Evolutionary conservation across 352 stramenopile genomes (phyloP).

Genomic region (Phytopythium oedochilum): DNA sequence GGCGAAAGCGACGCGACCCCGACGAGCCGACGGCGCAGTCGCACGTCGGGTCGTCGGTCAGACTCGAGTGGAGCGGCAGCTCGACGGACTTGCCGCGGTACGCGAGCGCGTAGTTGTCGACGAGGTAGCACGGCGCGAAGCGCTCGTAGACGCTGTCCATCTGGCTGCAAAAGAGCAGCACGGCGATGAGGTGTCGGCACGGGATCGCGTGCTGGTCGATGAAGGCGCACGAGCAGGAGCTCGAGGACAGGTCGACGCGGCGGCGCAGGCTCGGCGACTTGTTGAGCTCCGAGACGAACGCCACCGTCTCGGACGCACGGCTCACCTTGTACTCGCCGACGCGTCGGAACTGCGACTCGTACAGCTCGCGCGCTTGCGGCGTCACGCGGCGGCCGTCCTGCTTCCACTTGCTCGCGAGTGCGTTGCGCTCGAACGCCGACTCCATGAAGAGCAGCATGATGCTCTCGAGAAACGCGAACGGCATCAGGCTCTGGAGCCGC

Average conservation of each 20-base stretch:
- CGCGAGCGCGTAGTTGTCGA: conserved; percentile 27
- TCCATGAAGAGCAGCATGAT: conserved; percentile 39
- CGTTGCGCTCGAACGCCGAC: conserved; percentile 34
- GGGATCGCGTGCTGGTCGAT: conserved; percentile 53
- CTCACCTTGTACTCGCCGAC: conserved; percentile 51
- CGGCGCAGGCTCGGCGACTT: conserved; percentile 20
- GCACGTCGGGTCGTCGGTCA: conserved; percentile 15
- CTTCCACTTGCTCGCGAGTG: conserved; percentile 30
- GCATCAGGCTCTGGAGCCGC: conserved; percentile 25
- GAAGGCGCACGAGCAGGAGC: conserved; percentile 47
- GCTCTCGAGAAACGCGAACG: conserved; percentile 41
- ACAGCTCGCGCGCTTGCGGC: conserved; percentile 39
- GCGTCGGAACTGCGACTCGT: conserved; percentile 37
- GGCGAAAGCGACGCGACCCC: not conserved
- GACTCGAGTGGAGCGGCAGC: conserved; percentile 31
- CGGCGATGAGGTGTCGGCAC: conserved; percentile 56
- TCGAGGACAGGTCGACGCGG: conserved; percentile 38
- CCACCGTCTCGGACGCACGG: conserved; percentile 38
- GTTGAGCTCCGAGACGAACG: conserved; percentile 49
- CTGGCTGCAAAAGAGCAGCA: conserved; percentile 43
- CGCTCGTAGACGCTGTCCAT: conserved; percentile 38
- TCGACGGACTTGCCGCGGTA: conserved; percentile 40
- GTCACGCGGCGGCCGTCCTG: conserved; percentile 36
- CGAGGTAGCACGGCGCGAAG: conserved; percentile 40
- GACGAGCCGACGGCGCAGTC: conserved; percentile 9